Evolutionary conservation across 1,284 basidiomycete genomes (phyloP).

Genomic region (Ustilago bromivora): DNA sequence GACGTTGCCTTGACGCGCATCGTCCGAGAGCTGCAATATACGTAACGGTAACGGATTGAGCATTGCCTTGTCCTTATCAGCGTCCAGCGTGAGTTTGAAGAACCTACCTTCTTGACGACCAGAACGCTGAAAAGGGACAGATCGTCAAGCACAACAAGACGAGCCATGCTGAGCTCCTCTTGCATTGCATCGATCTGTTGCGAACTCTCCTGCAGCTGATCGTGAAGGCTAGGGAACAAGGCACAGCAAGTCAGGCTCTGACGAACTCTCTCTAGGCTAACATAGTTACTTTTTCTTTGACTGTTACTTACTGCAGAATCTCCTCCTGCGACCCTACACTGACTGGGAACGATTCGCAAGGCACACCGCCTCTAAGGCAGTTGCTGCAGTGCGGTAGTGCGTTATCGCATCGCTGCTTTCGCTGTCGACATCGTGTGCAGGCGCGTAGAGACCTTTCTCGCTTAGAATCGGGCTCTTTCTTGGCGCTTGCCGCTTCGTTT

Average conservation of each 20-base stretch:
- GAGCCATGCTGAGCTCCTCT: conserved; percentile 23
- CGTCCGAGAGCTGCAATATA: not conserved
- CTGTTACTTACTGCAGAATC: conserved; percentile 41
- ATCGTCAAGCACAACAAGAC: conserved; percentile 20
- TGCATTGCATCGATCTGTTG: conserved; percentile 28
- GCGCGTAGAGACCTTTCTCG: conserved; percentile 41
- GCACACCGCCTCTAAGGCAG: conserved; percentile 40
- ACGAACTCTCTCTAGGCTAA: not conserved
- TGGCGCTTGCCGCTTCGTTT: not conserved
- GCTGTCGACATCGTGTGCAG: conserved; percentile 45
- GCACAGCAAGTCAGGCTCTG: not conserved
- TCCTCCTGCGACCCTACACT: conserved; percentile 34
- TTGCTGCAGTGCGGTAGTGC: conserved; percentile 42
- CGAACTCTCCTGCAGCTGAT: conserved; percentile 27
- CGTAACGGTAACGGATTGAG: not conserved
- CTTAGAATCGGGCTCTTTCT: not conserved
- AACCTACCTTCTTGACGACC: conserved; percentile 20
- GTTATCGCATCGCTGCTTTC: conserved; percentile 52
- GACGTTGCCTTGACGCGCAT: not conserved
- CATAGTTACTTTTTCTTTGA: not conserved
- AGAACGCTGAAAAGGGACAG: conserved; percentile 26
- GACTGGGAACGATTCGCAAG: conserved; percentile 36
- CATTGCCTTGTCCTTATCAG: not conserved
- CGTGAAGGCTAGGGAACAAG: conserved; percentile 12
- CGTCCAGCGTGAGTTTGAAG: not conserved